These are phyloP conservation scores for Viola odorata DNA, from an alignment of 345 rosid species.

Conservation along the genomic window DNA sequence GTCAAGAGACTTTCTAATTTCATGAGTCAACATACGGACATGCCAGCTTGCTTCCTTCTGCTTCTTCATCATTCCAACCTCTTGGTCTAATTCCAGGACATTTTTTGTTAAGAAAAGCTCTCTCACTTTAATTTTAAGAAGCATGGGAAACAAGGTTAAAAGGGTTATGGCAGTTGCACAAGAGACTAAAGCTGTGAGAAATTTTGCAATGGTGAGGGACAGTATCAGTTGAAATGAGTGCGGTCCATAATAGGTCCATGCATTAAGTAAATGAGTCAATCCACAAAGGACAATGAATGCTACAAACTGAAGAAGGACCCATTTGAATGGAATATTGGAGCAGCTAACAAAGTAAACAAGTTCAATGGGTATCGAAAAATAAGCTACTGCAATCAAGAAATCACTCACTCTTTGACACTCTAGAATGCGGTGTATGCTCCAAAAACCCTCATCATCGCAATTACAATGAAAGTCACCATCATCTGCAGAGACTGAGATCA, in stretches of 20 bases:
- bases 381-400: conserved; percentile 79
- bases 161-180: conserved; percentile 89
- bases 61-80: conserved; percentile 86
- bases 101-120: conserved; percentile 88
- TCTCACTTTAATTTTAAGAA: conserved; percentile 82
- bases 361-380: conserved; percentile 92
- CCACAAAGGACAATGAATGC: conserved; percentile 96
- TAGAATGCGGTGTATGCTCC: conserved; percentile 57
- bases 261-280: conserved; percentile 79
- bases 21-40: conserved; percentile 79
- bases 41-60: conserved; percentile 85
- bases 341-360: conserved; percentile 87
- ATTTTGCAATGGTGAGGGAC: conserved; percentile 69
- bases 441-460: conserved; percentile 82
- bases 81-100: conserved; percentile 76
- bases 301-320: conserved; percentile 84
- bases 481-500: conserved; percentile 40
- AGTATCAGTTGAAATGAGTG: conserved; percentile 81
- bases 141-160: conserved; percentile 75
- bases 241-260: conserved; percentile 82
- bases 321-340: conserved; percentile 89
- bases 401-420: conserved; percentile 93
- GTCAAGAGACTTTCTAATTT: conserved; percentile 82
- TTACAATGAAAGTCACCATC: conserved; percentile 59
- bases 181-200: conserved; percentile 81